These are phyloP conservation scores for Cenchrus fungigraminus DNA, from an alignment of 176 grass and related monocot species.

Conservation along the genomic window DNA sequence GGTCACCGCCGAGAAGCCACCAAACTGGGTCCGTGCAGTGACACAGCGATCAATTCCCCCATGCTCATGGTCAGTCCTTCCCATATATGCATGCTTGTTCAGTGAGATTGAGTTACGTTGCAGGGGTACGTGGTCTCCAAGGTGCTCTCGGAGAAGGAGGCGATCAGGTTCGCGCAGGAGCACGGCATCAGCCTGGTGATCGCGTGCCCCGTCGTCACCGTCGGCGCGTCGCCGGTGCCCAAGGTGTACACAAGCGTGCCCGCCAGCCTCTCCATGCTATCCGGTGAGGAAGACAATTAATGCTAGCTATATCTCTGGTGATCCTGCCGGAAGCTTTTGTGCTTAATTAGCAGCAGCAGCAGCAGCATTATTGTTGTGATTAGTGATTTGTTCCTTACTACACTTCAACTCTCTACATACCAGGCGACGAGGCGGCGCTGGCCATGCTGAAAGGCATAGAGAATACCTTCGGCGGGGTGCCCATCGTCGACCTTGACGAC, in stretches of 20 bases:
- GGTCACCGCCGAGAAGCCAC: constrained; percentile 36
- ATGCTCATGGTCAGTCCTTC: too few relatives aligned
- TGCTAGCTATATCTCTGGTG: too few relatives aligned
- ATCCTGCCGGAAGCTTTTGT: too few relatives aligned
- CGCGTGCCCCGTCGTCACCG: constrained; percentile 32
- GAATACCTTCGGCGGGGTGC: background rate
- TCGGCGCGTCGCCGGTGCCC: constrained; percentile 40
- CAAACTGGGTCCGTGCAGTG: constrained; percentile 28
- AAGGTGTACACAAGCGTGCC: background rate
- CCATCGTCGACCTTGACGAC: constrained; percentile 43
- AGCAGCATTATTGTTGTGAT: too few relatives aligned
- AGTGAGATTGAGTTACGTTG: too few relatives aligned
- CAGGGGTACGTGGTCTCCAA: constrained; percentile 62
- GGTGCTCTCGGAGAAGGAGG: constrained; percentile 58
- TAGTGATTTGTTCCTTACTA: too few relatives aligned
- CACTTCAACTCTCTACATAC: too few relatives aligned
- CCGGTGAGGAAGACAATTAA: constrained; percentile 32
- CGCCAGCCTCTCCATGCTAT: constrained; percentile 41
- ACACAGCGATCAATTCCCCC: too few relatives aligned
- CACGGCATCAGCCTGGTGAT: constrained; percentile 58
- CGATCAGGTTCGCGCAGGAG: constrained; percentile 49
- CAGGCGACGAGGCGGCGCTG: constrained; percentile 35
- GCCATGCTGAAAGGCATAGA: constrained; percentile 25
- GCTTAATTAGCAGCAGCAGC: too few relatives aligned
- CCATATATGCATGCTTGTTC: too few relatives aligned